Conservation (phyloP, 495 filamentous ascomycete species). For the Xylaria grammica region DNA sequence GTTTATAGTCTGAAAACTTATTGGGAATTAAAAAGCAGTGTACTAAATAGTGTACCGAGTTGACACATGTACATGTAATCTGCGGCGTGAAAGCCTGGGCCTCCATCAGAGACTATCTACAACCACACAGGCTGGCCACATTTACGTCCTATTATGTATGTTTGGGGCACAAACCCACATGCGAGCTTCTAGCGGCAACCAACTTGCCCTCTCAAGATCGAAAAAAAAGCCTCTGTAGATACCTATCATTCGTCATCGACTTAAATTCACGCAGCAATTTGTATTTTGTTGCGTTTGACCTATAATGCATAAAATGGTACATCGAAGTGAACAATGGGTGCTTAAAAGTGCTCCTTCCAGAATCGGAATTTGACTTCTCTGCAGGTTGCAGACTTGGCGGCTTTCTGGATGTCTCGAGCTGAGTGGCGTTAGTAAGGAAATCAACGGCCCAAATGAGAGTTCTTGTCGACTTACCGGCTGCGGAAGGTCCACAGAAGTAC, state of each 20-base stretch:
- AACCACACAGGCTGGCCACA: constrained; percentile 8
- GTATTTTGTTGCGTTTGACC: neutral
- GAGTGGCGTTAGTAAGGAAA: constrained; percentile 40
- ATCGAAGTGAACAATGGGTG: constrained; percentile 20
- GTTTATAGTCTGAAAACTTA: neutral
- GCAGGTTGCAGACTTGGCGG: constrained; percentile 70
- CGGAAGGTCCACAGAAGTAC: constrained; percentile 86
- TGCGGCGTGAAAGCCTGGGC: constrained; percentile 14
- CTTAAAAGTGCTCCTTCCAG: constrained; percentile 92
- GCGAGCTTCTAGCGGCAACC: neutral
- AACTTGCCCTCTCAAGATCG: neutral
- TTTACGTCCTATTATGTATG: constrained; percentile 1
- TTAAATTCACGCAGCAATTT: neutral
- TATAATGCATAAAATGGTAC: constrained; percentile 20
- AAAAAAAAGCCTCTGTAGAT: neutral
- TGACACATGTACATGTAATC: constrained; percentile 1
- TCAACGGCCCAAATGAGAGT: neutral
- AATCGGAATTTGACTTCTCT: constrained; percentile 91
- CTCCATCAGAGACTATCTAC: constrained; percentile 17
- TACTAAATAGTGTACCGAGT: constrained; percentile 13
- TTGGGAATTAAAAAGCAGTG: constrained; percentile 2
- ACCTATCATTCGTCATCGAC: neutral
- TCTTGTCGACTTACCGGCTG: constrained; percentile 48
- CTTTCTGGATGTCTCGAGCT: constrained; percentile 84
- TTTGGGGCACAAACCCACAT: neutral